Evolutionary conservation across 495 filamentous ascomycete genomes (phyloP), one percentile per base, ranked within the genome.

Genomic region (Oidiodendron maius): DNA sequence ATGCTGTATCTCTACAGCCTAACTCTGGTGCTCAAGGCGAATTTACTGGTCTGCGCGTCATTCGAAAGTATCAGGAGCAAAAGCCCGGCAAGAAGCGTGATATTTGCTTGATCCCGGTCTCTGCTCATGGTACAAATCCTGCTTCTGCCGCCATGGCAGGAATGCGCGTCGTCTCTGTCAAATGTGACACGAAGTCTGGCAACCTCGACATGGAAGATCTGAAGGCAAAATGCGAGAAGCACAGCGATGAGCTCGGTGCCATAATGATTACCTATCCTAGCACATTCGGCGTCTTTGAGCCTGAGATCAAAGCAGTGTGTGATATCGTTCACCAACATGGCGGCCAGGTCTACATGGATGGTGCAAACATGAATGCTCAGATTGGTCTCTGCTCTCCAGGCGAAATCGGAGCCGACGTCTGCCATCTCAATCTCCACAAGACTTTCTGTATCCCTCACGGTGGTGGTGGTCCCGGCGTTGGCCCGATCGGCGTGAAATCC

Each of bases 251-350:
- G 55, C 79, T 98, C 34, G 91, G 83, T 10, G 94, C 91, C 21
- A 91, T 98, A 68, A 98, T 98, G 93, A 82, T 98, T 63, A 98
- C 93, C 28, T 98, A 98, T 67, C 93, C 93, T 15, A 95, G 88
- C 69, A 98, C 93, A 1, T 98, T 88, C 54, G 93, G 93, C 58
- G 87, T 98, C 8, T 98, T 94, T 61, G 93, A 98, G 70, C 91
- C 94, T 5, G 74, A 83, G 55, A 78, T 95, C 64, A 95, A 89
- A 72, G 76, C 86, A 59, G 93, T 82, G 12, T 95, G 89, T 62
- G 71, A 86, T 32, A 71, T 94, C 28, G 89, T 98, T 4, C 94
- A 98, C 66, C 59, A 82, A 52, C 72, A 93, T 59, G 94, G 94
- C 40, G 93, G 93, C 15, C 89, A 95, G 61, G 93, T 98, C 21